Evolutionary conservation across 2,329 filamentous ascomycete species (phyloP).

Genomic region (Exophiala xenobiotica): DNA sequence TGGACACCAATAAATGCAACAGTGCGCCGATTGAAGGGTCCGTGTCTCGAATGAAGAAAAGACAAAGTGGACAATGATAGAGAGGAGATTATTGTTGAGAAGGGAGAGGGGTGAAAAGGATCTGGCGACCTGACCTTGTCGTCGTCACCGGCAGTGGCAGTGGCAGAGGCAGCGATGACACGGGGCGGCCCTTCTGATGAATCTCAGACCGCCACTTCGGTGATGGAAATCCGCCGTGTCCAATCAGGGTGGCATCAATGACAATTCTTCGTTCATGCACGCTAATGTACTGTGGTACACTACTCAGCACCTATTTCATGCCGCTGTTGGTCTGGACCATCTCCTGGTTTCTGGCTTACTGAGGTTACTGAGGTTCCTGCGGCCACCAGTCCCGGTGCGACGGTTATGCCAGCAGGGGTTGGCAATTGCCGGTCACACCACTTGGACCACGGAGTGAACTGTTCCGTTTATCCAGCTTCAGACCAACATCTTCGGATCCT

Average conservation of each 20-base stretch:
- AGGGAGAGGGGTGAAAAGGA: background rate
- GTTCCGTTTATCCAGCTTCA: background rate
- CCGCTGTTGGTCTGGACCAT: too few species aligned
- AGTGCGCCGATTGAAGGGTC: background rate
- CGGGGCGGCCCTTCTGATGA: background rate
- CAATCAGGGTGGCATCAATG: constrained; percentile 15
- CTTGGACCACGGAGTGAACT: background rate
- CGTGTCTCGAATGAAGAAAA: background rate
- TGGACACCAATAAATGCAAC: background rate
- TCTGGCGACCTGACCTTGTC: background rate
- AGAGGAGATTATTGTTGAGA: background rate
- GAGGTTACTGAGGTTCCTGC: too few species aligned
- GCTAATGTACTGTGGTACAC: background rate
- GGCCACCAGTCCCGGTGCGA: too few species aligned
- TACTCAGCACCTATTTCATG: background rate
- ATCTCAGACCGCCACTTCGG: constrained; percentile 20
- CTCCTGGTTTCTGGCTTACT: too few species aligned
- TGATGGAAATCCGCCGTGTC: constrained; percentile 3
- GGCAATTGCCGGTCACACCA: background rate
- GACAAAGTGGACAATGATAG: background rate
- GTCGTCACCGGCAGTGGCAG: background rate
- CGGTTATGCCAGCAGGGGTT: background rate
- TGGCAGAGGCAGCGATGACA: constrained; percentile 10
- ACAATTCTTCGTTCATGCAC: background rate
- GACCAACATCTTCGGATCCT: background rate